Percentiles rank a stretch among this genome's conserved stretches.
Evolutionary conservation across 2,329 filamentous ascomycete species (phyloP).

Genomic region (Alternaria sp.): DNA sequence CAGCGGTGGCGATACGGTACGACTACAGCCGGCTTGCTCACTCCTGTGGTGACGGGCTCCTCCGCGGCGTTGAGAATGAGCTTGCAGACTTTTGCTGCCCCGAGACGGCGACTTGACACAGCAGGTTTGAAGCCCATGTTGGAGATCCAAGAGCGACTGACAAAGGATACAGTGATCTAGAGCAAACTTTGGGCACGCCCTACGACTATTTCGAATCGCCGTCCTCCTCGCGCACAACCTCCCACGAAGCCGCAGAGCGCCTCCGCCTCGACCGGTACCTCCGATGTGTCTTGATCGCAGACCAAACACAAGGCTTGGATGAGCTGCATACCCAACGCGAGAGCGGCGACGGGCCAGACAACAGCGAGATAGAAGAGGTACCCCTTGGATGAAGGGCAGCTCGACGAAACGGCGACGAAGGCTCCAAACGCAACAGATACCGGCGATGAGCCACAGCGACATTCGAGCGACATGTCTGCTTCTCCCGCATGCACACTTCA

Average conservation of each 20-base stretch:
- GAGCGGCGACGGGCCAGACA: neutral
- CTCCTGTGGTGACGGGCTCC: neutral
- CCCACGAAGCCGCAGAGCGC: neutral
- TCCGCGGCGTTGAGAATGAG: neutral
- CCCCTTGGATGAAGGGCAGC: neutral
- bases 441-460: neutral
- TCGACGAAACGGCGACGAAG: neutral
- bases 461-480: neutral
- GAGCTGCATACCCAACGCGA: neutral
- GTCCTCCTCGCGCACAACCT: neutral
- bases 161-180: neutral
- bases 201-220: neutral
- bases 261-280: neutral
- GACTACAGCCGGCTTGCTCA: too few relatives aligned
- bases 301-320: neutral
- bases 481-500: neutral
- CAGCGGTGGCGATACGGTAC: neutral
- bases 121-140: rapidly evolving
- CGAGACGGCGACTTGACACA: neutral
- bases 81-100: neutral
- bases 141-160: neutral
- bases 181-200: neutral
- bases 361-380: neutral
- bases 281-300: neutral
- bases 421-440: neutral